Evolutionary conservation across 179 eudicot species (phyloP), one percentile per base, ranked within the genome.

Genomic region (Beta corolliflora): DNA sequence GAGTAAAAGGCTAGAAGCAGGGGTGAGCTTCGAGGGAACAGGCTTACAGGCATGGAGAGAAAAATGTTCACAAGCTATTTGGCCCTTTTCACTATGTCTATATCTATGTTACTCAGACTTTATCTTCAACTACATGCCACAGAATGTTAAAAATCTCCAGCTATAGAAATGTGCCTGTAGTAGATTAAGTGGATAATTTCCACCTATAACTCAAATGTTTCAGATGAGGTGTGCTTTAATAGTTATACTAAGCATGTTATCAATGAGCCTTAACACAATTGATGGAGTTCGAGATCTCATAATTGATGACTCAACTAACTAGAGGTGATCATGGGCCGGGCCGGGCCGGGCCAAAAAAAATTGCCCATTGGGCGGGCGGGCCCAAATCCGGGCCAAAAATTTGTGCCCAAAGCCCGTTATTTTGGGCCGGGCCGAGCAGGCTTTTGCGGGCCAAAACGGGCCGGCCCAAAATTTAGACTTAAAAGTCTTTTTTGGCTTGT

Each of bases 271-370:
- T 10, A 8, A 29, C 5, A 19, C 63, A 50, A 60, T 73, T 14
- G 6, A 29, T 16, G 53, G 0, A 66, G 16, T 45, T 14, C 75
- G n/a, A 4, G 4, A 53, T 46, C 48, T 36, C 41, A 66, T 36
- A 58, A 21, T 19, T 10, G 19, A 25, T 54, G 7, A 71, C 58
- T 77, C 52, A 19, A 60, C 88, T 82, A 76, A 95, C 98, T 25
- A 25, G 29, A 25, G 29, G 29, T 25, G 29, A 25, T 25, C 29
- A 25, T 25, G 29, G 1, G 29, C 29, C 29, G 29, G 29, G 29
- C 29, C 29, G 29, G 29, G 29, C 29, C 29, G 29, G 0, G 29
- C 29, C 29, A 25, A 25, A 25, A 25, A 25, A 25, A 25, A 25
- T 25, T 25, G 29, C 29, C 29, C 29, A 25, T 25, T 25, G 29